A percentile compares a stretch with the other conserved stretches of the same genome.
phyloP scores from a whole-genome alignment of 352 stramenopile genomes.

The Plasmopara muralis region DNA sequence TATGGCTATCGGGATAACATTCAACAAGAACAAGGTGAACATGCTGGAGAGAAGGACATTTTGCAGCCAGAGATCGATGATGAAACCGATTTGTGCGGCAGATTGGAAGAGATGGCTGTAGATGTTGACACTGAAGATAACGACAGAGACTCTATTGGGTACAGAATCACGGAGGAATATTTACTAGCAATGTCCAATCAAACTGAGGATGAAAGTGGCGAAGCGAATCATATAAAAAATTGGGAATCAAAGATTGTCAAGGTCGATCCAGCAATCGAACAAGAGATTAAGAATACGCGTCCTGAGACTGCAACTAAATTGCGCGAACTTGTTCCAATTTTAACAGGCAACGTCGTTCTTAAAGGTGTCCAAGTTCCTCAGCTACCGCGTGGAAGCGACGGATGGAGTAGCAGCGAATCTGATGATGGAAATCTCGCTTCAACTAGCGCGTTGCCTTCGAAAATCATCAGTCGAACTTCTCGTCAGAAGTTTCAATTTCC shows the following conservation, averaged over 20 bases:
- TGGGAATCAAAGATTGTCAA: slow-evolving; percentile 10
- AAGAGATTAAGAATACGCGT: slow-evolving; percentile 2
- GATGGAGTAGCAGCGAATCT: slow-evolving; percentile 6
- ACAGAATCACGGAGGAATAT: slow-evolving; percentile 18
- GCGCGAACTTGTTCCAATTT: slow-evolving; percentile 20
- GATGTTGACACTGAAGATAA: slow-evolving; percentile 10
- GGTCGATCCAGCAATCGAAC: slow-evolving; percentile 1
- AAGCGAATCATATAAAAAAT: neutral
- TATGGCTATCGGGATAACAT: slow-evolving; percentile 1
- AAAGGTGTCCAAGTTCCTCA: slow-evolving; percentile 41
- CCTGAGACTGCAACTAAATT: slow-evolving; percentile 4
- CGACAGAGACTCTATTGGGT: slow-evolving; percentile 14
- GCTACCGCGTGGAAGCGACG: slow-evolving; percentile 20
- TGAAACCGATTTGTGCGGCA: slow-evolving; percentile 13
- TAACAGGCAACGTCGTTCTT: slow-evolving; percentile 19
- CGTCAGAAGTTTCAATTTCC: slow-evolving; percentile 60
- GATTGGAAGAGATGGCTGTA: slow-evolving; percentile 15
- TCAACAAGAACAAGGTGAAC: slow-evolving; percentile 12
- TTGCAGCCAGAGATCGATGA: slow-evolving; percentile 19
- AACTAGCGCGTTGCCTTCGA: neutral
- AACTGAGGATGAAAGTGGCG: slow-evolving; percentile 29
- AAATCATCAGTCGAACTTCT: slow-evolving; percentile 10
- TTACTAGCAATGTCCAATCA: slow-evolving; percentile 36
- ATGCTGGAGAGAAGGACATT: slow-evolving; percentile 2
- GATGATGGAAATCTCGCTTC: neutral